These are phyloP conservation scores for Botrytis paeoniae DNA, from an alignment of 2,329 filamentous ascomycete species.

Conservation along the genomic window DNA sequence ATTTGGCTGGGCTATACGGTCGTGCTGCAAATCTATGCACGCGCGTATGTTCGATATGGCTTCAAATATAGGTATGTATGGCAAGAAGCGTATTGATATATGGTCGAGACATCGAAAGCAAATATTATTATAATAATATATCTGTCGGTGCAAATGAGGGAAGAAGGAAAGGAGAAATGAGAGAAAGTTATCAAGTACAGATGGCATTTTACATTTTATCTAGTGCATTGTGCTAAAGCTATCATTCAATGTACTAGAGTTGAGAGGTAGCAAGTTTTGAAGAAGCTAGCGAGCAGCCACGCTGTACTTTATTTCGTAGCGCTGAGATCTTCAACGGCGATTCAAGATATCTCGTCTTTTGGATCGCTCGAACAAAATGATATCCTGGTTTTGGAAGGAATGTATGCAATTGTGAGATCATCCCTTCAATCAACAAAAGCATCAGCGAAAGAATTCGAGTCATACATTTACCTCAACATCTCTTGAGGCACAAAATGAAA, in stretches of 20 bases:
- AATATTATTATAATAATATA: neutral
- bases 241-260: neutral
- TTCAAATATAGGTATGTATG: neutral
- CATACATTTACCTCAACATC: neutral
- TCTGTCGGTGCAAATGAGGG: neutral
- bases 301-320: neutral
- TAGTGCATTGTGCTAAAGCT: too few relatives aligned
- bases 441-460: neutral
- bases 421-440: neutral
- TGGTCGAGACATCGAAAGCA: neutral
- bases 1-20: neutral
- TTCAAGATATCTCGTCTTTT: neutral
- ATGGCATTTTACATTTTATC: neutral
- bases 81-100: neutral
- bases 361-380: neutral
- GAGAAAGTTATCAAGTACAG: neutral
- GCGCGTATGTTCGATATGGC: neutral
- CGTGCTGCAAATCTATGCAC: neutral
- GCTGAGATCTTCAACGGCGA: neutral
- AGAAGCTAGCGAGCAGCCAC: neutral
- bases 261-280: neutral
- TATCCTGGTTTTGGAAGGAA: neutral
- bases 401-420: neutral
- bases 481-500: neutral
- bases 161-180: neutral